phyloP scores from a whole-genome alignment of 129 eudicot genomes.

The Escallonia herrerae region DNA sequence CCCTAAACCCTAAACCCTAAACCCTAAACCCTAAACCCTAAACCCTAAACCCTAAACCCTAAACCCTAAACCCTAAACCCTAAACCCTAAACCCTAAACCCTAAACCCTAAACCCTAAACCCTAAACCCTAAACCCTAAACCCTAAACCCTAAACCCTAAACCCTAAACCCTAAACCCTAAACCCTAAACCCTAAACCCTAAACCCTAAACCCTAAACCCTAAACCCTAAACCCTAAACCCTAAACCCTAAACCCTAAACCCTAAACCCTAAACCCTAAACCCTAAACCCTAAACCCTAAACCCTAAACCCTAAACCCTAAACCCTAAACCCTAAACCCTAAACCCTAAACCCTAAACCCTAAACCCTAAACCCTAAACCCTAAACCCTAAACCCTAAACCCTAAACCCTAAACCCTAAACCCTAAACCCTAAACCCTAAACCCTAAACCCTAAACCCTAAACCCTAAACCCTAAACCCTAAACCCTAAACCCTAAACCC shows the following conservation, averaged over 20 bases:
- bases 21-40: constrained; percentile 16
- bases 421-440: constrained; percentile 15
- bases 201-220: constrained; percentile 5
- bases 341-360: constrained; percentile 8
- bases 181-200: constrained; percentile 16
- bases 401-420: constrained; percentile 16
- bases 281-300: constrained; percentile 1
- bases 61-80: constrained; percentile 18
- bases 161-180: constrained; percentile 6
- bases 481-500: constrained; percentile 18
- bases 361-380: constrained; percentile 5
- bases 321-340: constrained; percentile 11
- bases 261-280: constrained; percentile 3
- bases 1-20: constrained; percentile 17
- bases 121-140: constrained; percentile 9
- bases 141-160: constrained; percentile 8
- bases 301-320: constrained; percentile 1
- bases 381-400: constrained; percentile 9
- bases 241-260: constrained; percentile 7
- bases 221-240: constrained; percentile 1
- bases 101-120: constrained; percentile 12
- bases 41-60: constrained; percentile 14
- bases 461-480: constrained; percentile 12
- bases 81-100: constrained; percentile 17
- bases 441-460: constrained; percentile 14